Percentiles rank a stretch among this genome's conserved stretches.
These are phyloP conservation scores for Prunus fruticosa DNA, from an alignment of 306 rosid species.

Conservation along the genomic window DNA sequence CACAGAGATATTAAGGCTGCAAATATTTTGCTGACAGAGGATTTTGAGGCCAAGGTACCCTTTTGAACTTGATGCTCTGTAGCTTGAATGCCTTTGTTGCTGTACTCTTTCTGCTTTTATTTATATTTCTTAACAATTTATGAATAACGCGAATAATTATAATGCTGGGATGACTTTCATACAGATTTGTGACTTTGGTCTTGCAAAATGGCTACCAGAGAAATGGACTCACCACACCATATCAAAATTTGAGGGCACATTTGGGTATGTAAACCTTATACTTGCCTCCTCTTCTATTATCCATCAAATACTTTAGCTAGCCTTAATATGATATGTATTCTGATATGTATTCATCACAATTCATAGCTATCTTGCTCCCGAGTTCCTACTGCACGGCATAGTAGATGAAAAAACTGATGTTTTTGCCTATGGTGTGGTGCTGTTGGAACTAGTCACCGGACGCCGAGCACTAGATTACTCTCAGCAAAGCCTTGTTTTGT, in stretches of 20 bases:
- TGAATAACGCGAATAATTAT: not conserved
- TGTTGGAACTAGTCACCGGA: conserved; percentile 84
- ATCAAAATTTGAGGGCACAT: conserved; percentile 93
- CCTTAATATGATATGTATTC: not conserved
- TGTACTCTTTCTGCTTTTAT: not conserved
- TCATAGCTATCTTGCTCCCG: conserved; percentile 88
- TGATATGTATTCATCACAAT: not conserved
- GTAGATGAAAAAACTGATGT: conserved; percentile 96
- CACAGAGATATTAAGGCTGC: conserved; percentile 99
- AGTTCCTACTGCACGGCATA: conserved; percentile 86
- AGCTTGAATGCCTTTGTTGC: conserved; percentile 3
- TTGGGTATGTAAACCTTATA: conserved; percentile 61
- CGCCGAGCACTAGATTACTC: conserved; percentile 94
- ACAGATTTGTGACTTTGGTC: conserved; percentile 97
- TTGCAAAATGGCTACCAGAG: conserved; percentile 96
- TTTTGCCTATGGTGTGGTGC: conserved; percentile 85
- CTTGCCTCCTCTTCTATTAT: conserved; percentile 12
- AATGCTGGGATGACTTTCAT: not conserved
- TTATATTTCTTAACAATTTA: not conserved
- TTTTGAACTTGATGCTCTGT: conserved; percentile 17
- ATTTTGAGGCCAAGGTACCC: conserved; percentile 79
- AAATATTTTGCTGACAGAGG: conserved; percentile 79
- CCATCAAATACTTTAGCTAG: not conserved
- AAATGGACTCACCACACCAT: conserved; percentile 88
- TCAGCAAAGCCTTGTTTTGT: conserved; percentile 90